Percentiles rank a stretch among this genome's conserved stretches.
Conservation (phyloP, 352 stramenopile species). For the Phytophthora tubulina region DNA sequence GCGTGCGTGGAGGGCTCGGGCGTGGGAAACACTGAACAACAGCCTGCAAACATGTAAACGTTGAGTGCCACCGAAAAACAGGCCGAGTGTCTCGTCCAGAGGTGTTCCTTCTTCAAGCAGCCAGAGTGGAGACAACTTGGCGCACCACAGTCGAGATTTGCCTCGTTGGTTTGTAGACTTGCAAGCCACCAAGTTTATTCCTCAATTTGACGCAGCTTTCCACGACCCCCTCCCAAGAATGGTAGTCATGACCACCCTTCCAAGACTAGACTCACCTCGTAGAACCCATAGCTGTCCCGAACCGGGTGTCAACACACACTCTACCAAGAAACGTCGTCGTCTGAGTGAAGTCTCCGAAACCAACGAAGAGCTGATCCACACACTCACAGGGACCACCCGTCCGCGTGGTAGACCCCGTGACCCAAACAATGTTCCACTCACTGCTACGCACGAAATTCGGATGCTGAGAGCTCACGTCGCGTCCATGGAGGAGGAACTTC, state of each 20-base stretch:
- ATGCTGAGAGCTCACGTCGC: slow-evolving; percentile 43
- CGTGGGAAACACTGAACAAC: slow-evolving; percentile 21
- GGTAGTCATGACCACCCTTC: slow-evolving; percentile 10
- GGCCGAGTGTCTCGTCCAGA: background rate
- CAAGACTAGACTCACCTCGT: slow-evolving; percentile 2
- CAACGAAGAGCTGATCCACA: slow-evolving; percentile 27
- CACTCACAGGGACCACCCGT: slow-evolving; percentile 6
- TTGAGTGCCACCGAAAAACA: slow-evolving; percentile 18
- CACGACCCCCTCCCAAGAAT: background rate
- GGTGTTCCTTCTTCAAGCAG: slow-evolving; percentile 25
- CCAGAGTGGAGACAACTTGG: slow-evolving; percentile 9
- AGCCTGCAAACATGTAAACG: slow-evolving; percentile 9
- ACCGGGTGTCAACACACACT: background rate
- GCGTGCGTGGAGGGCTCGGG: slow-evolving; percentile 17
- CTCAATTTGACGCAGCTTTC: background rate
- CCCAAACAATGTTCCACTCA: slow-evolving; percentile 26
- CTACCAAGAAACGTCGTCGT: slow-evolving; percentile 27
- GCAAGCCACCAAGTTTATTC: slow-evolving; percentile 1
- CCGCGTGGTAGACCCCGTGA: slow-evolving; percentile 9
- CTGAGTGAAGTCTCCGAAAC: slow-evolving; percentile 19
- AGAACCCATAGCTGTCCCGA: slow-evolving; percentile 19
- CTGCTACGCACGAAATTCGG: slow-evolving; percentile 41
- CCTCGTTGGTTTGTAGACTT: slow-evolving; percentile 9
- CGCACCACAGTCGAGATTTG: slow-evolving; percentile 17
- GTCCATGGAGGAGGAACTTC: slow-evolving; percentile 40